A percentile compares a stretch with the other conserved stretches of the same genome.
phyloP scores from a whole-genome alignment of 495 filamentous ascomycete species.

The Neurospora sp. region DNA sequence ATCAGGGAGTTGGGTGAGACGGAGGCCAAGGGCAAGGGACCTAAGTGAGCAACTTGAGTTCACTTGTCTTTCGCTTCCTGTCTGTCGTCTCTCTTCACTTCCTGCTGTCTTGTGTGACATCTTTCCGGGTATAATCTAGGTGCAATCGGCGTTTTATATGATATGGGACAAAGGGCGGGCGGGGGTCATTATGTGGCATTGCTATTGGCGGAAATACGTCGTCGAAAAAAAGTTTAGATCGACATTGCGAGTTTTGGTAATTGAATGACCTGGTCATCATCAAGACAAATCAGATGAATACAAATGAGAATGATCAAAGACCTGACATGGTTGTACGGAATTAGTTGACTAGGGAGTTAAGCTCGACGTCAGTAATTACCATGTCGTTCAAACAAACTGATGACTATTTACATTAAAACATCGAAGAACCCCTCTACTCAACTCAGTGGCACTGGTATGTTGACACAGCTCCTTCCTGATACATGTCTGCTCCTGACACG shows the following conservation, averaged over 20 bases:
- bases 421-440: not conserved
- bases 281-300: not conserved
- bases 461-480: not conserved
- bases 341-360: not conserved
- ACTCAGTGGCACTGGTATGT: not conserved
- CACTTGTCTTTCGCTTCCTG: not conserved
- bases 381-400: not conserved
- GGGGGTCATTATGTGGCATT: not conserved
- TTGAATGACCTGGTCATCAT: not conserved
- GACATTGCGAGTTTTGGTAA: not conserved
- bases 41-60: constrained; percentile 28
- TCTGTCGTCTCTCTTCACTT: not conserved
- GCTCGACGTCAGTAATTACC: not conserved
- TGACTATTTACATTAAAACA: not conserved
- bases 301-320: not conserved
- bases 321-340: not conserved
- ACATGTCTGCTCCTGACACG: not conserved
- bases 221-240: not conserved
- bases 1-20: constrained; percentile 74
- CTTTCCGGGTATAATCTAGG: not conserved
- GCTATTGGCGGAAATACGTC: not conserved
- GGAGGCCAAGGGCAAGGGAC: constrained; percentile 83
- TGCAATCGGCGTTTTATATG: not conserved
- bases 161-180: not conserved
- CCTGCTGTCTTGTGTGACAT: not conserved